Base-by-base conservation (phyloP, 106 monocot genomes). In the Hemerocallis citrina region DNA sequence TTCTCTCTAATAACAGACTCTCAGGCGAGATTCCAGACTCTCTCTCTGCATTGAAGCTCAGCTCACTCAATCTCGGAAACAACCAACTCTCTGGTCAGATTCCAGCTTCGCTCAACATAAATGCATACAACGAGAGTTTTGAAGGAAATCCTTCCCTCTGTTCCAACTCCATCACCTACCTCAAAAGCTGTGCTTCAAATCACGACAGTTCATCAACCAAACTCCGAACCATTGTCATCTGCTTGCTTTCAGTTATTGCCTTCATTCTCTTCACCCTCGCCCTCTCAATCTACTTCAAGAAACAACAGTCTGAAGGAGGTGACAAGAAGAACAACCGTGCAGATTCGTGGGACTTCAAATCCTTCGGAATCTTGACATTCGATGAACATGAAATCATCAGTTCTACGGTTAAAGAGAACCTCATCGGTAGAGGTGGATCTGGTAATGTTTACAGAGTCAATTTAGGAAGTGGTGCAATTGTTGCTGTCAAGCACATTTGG, bases 341-440 rank as follows among this genome's bases (percentile, higher is more conserved):
- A 38, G 71, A 60, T 1, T 89, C 86, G 1, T 90, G 95, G 95
- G 64, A 83, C 35, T 3, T 96, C 46, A 90, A 90, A 29, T 90
- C 95, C 0, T 96, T 96, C 84, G 54, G 84, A 20, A 34, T 81
- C 17, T 63, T 90, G 5, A 58, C 66, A 30, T 83, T 96, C 63
- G 78, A 90, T 24, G 90, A 96, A 72, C 51, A 76, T 31, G 86
- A 90, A 51, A 76, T 96, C 62, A 30, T 90, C 32, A 61, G 72
- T 40, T 75, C 75, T 1, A 72, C 90, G 22, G 64, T 55, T 29
- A 39, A 31, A 30, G 95, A 96, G 57, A 96, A 96, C 30, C 51
- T 84, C 19, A 87, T 96, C 48, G 95, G 95, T 13, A 86, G 64
- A 30, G 95, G 95, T 19, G 90, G 86, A 13, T 96, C 95, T 0